Conservation (phyloP, 2,329 filamentous ascomycete species). For the Plenodomus tracheiphilus region DNA sequence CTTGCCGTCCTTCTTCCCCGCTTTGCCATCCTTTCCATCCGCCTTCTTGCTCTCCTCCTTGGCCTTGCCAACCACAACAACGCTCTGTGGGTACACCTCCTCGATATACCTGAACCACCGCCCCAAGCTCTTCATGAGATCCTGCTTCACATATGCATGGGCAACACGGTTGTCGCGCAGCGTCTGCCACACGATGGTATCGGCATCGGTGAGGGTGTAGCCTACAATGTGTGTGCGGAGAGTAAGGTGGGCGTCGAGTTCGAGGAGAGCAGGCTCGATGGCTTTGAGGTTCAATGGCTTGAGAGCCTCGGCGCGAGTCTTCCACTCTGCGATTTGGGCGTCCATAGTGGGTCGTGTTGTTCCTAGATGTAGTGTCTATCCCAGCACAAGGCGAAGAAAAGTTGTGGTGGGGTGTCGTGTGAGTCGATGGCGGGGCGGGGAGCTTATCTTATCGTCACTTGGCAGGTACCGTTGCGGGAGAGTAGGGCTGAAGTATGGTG, state of each 20-base stretch:
- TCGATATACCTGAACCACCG: constrained; percentile 91
- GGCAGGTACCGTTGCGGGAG: constrained; percentile 4
- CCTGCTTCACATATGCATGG: constrained; percentile 77
- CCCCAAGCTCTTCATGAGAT: constrained; percentile 72
- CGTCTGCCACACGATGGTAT: constrained; percentile 81
- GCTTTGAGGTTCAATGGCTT: constrained; percentile 75
- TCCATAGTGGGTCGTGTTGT: constrained; percentile 29
- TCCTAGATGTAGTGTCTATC: no score
- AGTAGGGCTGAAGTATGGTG: neutral
- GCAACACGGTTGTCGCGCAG: constrained; percentile 85
- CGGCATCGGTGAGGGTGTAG: constrained; percentile 74
- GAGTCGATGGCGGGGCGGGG: constrained; percentile 2
- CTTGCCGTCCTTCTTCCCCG: constrained; percentile 61
- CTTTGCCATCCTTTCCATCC: constrained; percentile 63
- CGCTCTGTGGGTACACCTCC: constrained; percentile 75
- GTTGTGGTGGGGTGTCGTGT: constrained; percentile 10
- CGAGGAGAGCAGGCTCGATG: constrained; percentile 72
- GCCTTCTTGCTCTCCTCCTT: constrained; percentile 55
- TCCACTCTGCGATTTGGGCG: constrained; percentile 57
- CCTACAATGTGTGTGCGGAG: constrained; percentile 85
- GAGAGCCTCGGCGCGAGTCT: constrained; percentile 56
- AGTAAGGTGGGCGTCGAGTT: constrained; percentile 84
- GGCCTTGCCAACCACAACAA: constrained; percentile 60
- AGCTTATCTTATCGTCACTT: constrained; percentile 13
- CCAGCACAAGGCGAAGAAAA: constrained; percentile 8